These are phyloP conservation scores for Sclerotinia glacialis DNA, from an alignment of 2,329 filamentous ascomycete species.

Conservation along the genomic window DNA sequence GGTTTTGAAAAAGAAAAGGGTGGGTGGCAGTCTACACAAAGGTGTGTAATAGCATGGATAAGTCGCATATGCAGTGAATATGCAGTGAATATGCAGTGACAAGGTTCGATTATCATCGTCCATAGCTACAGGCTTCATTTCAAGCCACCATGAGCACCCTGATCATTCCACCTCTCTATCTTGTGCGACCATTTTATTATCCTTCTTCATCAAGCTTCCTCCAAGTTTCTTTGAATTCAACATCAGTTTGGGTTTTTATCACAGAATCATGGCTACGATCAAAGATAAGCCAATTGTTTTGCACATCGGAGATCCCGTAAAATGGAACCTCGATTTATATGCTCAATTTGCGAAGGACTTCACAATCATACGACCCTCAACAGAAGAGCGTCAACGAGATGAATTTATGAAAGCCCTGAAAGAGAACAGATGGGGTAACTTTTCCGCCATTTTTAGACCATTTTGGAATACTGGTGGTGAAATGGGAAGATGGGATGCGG, in stretches of 20 bases:
- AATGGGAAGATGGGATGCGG: constrained; percentile 61
- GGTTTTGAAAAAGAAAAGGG: background rate
- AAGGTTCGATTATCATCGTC: background rate
- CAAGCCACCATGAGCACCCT: too few relatives aligned
- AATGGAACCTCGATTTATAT: constrained; percentile 37
- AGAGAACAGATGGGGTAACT: constrained; percentile 54
- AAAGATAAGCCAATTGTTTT: constrained; percentile 35
- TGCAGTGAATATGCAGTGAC: constrained; percentile 17
- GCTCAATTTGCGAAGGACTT: constrained; percentile 43
- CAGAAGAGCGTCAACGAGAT: constrained; percentile 50
- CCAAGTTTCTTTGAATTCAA: background rate
- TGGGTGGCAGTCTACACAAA: background rate
- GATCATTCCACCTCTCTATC: background rate
- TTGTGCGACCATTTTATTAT: background rate
- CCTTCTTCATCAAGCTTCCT: background rate
- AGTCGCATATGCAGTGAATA: constrained; percentile 16
- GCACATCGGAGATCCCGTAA: constrained; percentile 39
- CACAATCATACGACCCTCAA: constrained; percentile 49
- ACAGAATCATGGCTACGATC: background rate
- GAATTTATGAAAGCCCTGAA: constrained; percentile 51
- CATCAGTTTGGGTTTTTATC: background rate
- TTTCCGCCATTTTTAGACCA: constrained; percentile 52
- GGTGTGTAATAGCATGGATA: background rate
- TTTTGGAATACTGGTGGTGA: constrained; percentile 65
- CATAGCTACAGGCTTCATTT: background rate